Evolutionary conservation across 495 filamentous ascomycete species (phyloP), one percentile per base, ranked within the genome.

Genomic region (Tuber umbilicatum): DNA sequence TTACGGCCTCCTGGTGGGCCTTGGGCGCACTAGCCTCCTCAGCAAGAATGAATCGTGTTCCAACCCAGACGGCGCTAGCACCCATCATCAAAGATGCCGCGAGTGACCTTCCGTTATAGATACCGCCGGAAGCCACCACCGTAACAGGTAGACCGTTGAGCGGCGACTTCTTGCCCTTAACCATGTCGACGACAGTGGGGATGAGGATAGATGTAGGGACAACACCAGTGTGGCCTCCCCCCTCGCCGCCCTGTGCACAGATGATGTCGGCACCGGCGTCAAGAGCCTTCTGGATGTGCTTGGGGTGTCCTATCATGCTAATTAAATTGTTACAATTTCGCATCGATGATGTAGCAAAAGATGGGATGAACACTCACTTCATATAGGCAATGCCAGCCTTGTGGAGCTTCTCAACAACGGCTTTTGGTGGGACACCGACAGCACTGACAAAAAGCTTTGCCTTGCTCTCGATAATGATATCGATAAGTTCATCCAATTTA

Each of bases 301-400:
- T 99, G 78, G 96, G 96, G 88, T 98, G 95, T 73, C 94, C 95
- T 83, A 99, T 96, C 95, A 99, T 99, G 90, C 77, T 79, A 45
- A 40, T 68, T 47, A n/a, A 55, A 2, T 70, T 74, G 12, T 74
- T 64, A 38, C 40, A 9, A 69, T 40, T 27, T 27, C 42, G n/a
- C 72, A 9, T 21, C 35, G 55, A 2, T 68, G 27, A 50, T 9
- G 14, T 27, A 37, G 16, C 5, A 43, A 64, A 64, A 64, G 31
- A 9, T 43, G 7, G 35, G 21, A 10, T 64, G 38, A 71, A 69
- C 21, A 39, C 77, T 75, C 78, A 79, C 77, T 99, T 99, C 95
- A 99, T 99, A 89, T 94, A 97, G 73, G 97, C 87, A 76, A 99
- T 87, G 73, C 94, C 94, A 81, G 89, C 86, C 77, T 89, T 88